Conservation (phyloP, 176 grass and related monocot genomes). For the Phragmites australis region DNA sequence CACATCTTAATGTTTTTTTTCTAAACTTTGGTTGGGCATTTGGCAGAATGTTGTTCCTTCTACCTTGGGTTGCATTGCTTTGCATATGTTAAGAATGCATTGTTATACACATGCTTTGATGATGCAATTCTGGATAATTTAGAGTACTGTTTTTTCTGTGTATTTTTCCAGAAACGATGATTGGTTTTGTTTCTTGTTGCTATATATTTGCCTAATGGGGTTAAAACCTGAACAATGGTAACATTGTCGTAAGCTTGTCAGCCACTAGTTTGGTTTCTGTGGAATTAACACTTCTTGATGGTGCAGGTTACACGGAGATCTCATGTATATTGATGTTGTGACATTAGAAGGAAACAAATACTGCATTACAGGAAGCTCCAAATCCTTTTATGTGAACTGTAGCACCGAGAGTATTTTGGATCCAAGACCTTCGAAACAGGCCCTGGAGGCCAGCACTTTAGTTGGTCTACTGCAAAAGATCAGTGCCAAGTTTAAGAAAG, state of each 20-base stretch:
- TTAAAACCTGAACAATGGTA: background rate
- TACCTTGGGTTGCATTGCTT: background rate
- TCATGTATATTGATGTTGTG: constrained; percentile 88
- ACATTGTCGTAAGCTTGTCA: background rate
- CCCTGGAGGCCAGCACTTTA: constrained; percentile 72
- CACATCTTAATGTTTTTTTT: constrained; percentile 4
- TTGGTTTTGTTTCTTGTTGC: background rate
- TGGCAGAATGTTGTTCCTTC: background rate
- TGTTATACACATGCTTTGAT: background rate
- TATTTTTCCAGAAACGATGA: background rate
- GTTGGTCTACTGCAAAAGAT: constrained; percentile 84
- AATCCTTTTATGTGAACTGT: constrained; percentile 86
- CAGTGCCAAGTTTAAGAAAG: constrained; percentile 97
- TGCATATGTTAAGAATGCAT: background rate
- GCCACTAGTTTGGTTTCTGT: background rate
- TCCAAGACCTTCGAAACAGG: constrained; percentile 73
- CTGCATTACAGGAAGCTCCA: constrained; percentile 93
- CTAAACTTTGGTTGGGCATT: background rate
- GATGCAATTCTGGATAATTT: background rate
- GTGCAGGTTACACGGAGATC: constrained; percentile 82
- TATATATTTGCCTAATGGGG: background rate
- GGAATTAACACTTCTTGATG: constrained; percentile 26
- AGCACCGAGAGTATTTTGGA: constrained; percentile 70
- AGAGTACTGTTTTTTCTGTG: background rate
- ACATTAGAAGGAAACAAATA: constrained; percentile 88